Conservation (phyloP, 2,329 filamentous ascomycete species). For the Talaromyces sp. region DNA sequence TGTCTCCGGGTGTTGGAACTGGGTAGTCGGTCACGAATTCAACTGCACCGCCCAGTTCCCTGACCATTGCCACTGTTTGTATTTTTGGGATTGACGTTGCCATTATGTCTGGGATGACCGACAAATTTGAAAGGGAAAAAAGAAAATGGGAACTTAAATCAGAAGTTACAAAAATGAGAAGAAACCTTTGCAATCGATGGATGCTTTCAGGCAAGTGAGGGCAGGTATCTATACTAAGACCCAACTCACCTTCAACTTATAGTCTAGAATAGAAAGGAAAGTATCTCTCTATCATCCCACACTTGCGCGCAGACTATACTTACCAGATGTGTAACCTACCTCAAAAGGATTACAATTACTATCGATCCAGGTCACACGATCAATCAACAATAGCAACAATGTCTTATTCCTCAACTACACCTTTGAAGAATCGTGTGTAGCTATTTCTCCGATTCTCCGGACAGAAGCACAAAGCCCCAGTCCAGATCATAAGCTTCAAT, state of each 20-base stretch:
- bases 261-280: background rate
- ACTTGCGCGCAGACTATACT: background rate
- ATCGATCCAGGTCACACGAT: background rate
- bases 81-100: conserved; percentile 21
- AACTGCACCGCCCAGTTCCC: conserved; percentile 38
- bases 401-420: too few relatives aligned
- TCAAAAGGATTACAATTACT: background rate
- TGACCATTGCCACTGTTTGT: conserved; percentile 45
- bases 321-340: background rate
- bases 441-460: conserved; percentile 14
- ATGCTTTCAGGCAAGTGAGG: background rate
- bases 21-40: conserved; percentile 44
- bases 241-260: background rate
- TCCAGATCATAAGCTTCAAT: background rate
- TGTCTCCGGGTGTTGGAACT: conserved; percentile 36
- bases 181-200: background rate
- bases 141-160: background rate
- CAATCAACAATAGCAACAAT: background rate
- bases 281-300: background rate
- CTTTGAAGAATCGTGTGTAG: background rate
- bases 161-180: background rate
- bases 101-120: background rate
- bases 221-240: background rate
- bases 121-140: background rate
- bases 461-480: background rate